Evolutionary conservation across 805 yeast species (phyloP).

Genomic region (Candida pini): DNA sequence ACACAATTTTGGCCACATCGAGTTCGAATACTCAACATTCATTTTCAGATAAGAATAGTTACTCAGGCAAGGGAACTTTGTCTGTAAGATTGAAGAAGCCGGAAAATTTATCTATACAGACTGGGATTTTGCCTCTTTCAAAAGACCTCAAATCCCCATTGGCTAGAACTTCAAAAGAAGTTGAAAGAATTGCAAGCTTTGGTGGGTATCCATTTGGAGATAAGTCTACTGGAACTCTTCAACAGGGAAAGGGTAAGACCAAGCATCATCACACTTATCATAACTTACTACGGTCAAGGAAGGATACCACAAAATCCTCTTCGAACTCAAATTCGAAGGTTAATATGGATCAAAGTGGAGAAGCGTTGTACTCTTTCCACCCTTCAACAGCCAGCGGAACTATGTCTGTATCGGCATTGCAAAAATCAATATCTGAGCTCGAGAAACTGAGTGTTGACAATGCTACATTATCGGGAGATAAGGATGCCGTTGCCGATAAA

Average conservation of each 20-base stretch:
- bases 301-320: constrained; percentile 31
- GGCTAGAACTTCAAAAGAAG: constrained; percentile 26
- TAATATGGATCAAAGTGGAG: constrained; percentile 25
- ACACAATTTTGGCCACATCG: constrained; percentile 1
- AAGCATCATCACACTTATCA: constrained; percentile 28
- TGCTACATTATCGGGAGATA: constrained; percentile 27
- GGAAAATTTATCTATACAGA: constrained; percentile 23
- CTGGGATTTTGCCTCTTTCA: constrained; percentile 18
- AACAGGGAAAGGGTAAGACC: constrained; percentile 11
- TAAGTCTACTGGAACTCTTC: constrained; percentile 4
- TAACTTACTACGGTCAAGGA: constrained; percentile 23
- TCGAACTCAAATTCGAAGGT: constrained; percentile 33
- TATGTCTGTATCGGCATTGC: constrained; percentile 24
- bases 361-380: constrained; percentile 33
- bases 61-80: constrained; percentile 1
- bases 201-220: constrained; percentile 9
- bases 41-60: constrained; percentile 4
- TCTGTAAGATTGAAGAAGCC: constrained; percentile 23
- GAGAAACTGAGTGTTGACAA: constrained; percentile 25
- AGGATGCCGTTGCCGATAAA: constrained; percentile 38
- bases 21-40: neutral
- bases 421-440: constrained; percentile 25
- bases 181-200: constrained; percentile 26
- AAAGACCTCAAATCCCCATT: constrained; percentile 27
- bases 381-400: constrained; percentile 22